A percentile compares a stretch with the other conserved stretches of the same genome.
These are phyloP conservation scores for Mortierella alpina DNA, from an alignment of 192 early-diverging fungal genomes.

Conservation along the genomic window DNA sequence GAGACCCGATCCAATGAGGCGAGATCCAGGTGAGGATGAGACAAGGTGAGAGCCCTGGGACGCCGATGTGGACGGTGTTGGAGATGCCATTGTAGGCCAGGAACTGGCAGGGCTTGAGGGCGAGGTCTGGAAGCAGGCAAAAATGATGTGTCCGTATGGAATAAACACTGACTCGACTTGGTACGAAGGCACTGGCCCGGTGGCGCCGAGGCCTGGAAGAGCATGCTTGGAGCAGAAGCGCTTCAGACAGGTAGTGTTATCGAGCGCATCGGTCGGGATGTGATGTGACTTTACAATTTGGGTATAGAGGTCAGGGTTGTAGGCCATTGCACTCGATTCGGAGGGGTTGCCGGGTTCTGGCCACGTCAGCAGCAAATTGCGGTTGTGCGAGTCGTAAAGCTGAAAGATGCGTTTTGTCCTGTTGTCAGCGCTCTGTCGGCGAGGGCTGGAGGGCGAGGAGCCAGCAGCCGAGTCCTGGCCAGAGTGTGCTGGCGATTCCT, in stretches of 20 bases:
- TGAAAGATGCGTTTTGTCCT: conserved; percentile 57
- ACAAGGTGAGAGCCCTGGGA: conserved; percentile 16
- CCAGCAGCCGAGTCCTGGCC: neutral
- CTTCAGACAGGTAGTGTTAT: conserved; percentile 50
- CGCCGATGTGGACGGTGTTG: neutral
- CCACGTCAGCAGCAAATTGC: conserved; percentile 54
- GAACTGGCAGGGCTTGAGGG: conserved; percentile 14
- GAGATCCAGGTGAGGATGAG: conserved; percentile 15
- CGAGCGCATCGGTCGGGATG: conserved; percentile 47
- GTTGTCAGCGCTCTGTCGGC: conserved; percentile 17
- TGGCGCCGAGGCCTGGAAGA: conserved; percentile 22
- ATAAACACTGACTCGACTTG: conserved; percentile 58
- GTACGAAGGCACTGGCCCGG: conserved; percentile 25
- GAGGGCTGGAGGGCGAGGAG: conserved; percentile 12
- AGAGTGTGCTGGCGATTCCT: neutral
- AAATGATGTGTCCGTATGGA: conserved; percentile 57
- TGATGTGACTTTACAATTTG: conserved; percentile 54
- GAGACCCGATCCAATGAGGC: conserved; percentile 14
- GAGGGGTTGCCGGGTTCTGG: conserved; percentile 41
- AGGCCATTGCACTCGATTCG: conserved; percentile 32
- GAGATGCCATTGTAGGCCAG: conserved; percentile 19
- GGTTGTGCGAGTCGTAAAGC: conserved; percentile 47
- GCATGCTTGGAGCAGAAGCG: conserved; percentile 54
- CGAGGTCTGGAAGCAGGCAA: conserved; percentile 56
- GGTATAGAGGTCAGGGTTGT: conserved; percentile 54